Percentiles rank a stretch among this genome's conserved stretches.
Evolutionary conservation across 768 basidiomycete species (phyloP).

Genomic region (Termitomyces bulborhizus): DNA sequence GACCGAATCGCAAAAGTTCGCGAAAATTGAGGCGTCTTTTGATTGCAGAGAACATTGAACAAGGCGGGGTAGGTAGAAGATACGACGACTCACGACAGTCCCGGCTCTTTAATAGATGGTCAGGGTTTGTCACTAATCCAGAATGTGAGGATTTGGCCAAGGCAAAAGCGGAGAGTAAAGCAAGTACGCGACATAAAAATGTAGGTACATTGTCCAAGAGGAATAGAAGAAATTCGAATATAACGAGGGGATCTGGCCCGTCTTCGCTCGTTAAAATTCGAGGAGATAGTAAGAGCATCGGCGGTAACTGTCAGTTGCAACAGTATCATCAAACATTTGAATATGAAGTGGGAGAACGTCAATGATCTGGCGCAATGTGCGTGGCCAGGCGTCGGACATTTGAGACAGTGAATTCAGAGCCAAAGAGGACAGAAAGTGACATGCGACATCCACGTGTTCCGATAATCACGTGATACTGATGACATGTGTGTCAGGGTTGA

Average conservation of each 20-base stretch:
- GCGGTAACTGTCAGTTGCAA: background rate
- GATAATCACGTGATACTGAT: background rate
- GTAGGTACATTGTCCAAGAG: background rate
- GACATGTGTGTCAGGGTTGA: background rate
- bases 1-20: slow-evolving; percentile 2
- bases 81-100: slow-evolving; percentile 1
- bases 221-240: background rate
- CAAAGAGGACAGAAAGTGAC: background rate
- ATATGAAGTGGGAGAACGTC: background rate
- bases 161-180: slow-evolving; percentile 3
- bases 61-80: background rate
- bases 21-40: slow-evolving; percentile 2
- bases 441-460: background rate
- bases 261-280: slow-evolving; percentile 9
- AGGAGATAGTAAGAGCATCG: background rate
- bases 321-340: background rate
- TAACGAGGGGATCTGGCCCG: slow-evolving; percentile 7
- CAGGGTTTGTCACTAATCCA: slow-evolving; percentile 3
- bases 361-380: slow-evolving; percentile 7
- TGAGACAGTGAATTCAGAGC: background rate
- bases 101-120: slow-evolving; percentile 3
- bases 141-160: slow-evolving; percentile 1
- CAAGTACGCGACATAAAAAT: background rate
- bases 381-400: slow-evolving; percentile 7
- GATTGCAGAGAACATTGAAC: background rate